A percentile compares a stretch with the other conserved stretches of the same genome.
Evolutionary conservation across 2,329 filamentous ascomycete genomes (phyloP).

Genomic region (Diplodia mutila): DNA sequence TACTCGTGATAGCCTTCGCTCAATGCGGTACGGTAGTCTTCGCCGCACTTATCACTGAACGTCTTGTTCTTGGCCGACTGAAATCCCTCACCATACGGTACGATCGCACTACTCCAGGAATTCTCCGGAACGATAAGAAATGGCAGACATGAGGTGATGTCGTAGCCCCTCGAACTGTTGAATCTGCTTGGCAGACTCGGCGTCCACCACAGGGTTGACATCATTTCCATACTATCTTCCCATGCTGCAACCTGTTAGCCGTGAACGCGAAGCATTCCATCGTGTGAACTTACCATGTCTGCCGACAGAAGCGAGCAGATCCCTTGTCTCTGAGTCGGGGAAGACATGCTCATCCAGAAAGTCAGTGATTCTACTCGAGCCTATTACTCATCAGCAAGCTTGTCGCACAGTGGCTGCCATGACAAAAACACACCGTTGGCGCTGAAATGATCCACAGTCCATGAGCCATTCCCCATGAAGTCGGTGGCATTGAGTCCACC

Average conservation of each 20-base stretch:
- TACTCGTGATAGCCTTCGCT: slow-evolving; percentile 38
- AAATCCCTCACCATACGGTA: slow-evolving; percentile 28
- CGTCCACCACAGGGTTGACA: slow-evolving; percentile 34
- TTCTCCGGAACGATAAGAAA: slow-evolving; percentile 33
- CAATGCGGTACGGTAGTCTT: slow-evolving; percentile 38
- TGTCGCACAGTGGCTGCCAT: not conserved
- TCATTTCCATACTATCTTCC: slow-evolving; percentile 42
- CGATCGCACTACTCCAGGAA: slow-evolving; percentile 23
- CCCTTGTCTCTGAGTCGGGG: slow-evolving; percentile 28
- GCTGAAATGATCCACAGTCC: slow-evolving; percentile 42
- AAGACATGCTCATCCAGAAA: slow-evolving; percentile 42
- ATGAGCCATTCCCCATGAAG: slow-evolving; percentile 40
- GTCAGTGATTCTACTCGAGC: slow-evolving; percentile 30
- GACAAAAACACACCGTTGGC: slow-evolving; percentile 31
- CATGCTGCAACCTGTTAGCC: slow-evolving; percentile 30
- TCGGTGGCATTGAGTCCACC: slow-evolving; percentile 32
- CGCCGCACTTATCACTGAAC: slow-evolving; percentile 29
- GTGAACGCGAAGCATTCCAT: not conserved
- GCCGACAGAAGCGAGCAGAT: slow-evolving; percentile 32
- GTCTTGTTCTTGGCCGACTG: slow-evolving; percentile 23
- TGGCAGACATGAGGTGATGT: slow-evolving; percentile 37
- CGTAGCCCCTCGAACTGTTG: slow-evolving; percentile 33
- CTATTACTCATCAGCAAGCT: not conserved
- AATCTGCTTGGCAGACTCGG: slow-evolving; percentile 34
- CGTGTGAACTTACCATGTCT: slow-evolving; percentile 33